phyloP scores from a whole-genome alignment of 1,284 basidiomycete species.

The Apiotrichum montevideense region DNA sequence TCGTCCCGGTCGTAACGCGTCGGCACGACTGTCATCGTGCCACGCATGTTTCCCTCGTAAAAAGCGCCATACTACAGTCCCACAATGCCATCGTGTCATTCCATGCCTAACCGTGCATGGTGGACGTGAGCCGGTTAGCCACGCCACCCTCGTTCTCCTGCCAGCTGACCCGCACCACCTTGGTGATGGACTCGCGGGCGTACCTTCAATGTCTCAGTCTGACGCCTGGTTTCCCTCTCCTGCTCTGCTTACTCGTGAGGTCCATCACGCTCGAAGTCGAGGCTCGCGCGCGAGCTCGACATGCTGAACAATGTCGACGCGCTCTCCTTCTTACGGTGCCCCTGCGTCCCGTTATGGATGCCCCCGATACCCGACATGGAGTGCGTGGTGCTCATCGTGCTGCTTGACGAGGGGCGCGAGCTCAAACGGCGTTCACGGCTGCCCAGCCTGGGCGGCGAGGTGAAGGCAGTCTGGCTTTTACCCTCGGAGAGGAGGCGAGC shows the following conservation, averaged over 20 bases:
- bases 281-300: constrained; percentile 4
- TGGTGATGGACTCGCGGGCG: background rate
- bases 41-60: too few relatives aligned
- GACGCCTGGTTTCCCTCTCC: too few relatives aligned
- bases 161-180: background rate
- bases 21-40: too few relatives aligned
- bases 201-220: too few relatives aligned
- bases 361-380: background rate
- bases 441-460: constrained; percentile 21
- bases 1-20: too few relatives aligned
- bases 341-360: background rate
- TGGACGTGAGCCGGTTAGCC: background rate
- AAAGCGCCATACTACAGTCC: too few relatives aligned
- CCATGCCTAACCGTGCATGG: background rate
- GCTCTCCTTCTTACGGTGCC: constrained; percentile 10
- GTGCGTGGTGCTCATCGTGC: constrained; percentile 1
- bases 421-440: background rate
- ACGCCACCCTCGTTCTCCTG: background rate
- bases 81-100: too few relatives aligned
- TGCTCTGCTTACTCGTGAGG: background rate
- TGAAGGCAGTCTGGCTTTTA: constrained; percentile 21
- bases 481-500: constrained; percentile 26
- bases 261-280: background rate
- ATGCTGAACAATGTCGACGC: constrained; percentile 25
- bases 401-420: background rate